These are phyloP conservation scores for Colletotrichum shisoi DNA, from an alignment of 2,329 filamentous ascomycete species.

Conservation along the genomic window DNA sequence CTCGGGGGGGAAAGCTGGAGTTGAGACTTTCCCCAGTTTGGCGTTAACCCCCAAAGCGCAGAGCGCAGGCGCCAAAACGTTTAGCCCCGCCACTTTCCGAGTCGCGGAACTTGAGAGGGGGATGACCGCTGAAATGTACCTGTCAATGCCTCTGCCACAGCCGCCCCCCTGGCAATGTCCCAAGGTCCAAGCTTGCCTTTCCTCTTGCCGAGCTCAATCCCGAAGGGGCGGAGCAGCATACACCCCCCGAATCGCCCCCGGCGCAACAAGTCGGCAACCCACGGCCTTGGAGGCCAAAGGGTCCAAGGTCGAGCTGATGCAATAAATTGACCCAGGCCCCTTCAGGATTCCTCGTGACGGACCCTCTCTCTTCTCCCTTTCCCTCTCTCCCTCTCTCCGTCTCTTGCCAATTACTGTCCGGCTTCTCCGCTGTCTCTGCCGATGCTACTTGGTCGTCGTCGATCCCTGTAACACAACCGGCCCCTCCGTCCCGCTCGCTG, in stretches of 20 bases:
- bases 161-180: constrained; percentile 8
- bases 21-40: constrained; percentile 21
- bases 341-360: constrained; percentile 2
- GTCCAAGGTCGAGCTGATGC: constrained; percentile 20
- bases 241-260: constrained; percentile 14
- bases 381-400: not conserved
- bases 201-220: constrained; percentile 38
- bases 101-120: constrained; percentile 33
- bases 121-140: constrained; percentile 10
- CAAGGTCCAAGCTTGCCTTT: constrained; percentile 22
- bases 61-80: constrained; percentile 32
- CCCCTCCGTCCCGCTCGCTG: not conserved
- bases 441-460: constrained; percentile 4
- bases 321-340: constrained; percentile 35
- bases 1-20: constrained; percentile 21
- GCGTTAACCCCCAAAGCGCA: constrained; percentile 13
- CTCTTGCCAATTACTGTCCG: not conserved
- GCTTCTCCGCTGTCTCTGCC: not conserved
- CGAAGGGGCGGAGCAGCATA: constrained; percentile 38
- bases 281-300: constrained; percentile 28
- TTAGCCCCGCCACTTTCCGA: constrained; percentile 40
- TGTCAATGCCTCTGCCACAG: not conserved
- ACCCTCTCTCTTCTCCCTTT: not conserved
- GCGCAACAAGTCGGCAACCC: constrained; percentile 28
- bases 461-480: not conserved